These are phyloP conservation scores for Pichia rugopelliculosa DNA, from an alignment of 805 yeast species.

Conservation along the genomic window DNA sequence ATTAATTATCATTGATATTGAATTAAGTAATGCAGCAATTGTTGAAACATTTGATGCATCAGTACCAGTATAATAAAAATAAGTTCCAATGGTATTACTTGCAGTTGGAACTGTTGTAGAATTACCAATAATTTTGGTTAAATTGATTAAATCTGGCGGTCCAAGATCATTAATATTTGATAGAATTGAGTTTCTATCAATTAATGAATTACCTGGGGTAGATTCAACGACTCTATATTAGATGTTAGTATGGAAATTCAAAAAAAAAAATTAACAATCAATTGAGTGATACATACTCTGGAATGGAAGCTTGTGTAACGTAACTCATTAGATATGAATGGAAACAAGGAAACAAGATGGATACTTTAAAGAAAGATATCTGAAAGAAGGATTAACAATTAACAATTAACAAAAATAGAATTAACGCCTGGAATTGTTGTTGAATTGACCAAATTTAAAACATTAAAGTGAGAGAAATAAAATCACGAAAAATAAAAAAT, in stretches of 20 bases:
- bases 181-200: constrained; percentile 56
- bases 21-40: constrained; percentile 67
- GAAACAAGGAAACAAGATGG: not conserved
- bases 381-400: too few species aligned
- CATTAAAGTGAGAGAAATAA: too few species aligned
- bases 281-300: constrained; percentile 37
- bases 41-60: constrained; percentile 73
- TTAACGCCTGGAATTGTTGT: too few species aligned
- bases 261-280: too few species aligned
- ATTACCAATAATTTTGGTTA: constrained; percentile 31
- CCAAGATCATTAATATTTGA: constrained; percentile 60
- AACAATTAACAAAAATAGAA: too few species aligned
- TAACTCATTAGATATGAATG: constrained; percentile 10
- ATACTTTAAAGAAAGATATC: too few species aligned
- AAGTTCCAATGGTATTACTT: constrained; percentile 50
- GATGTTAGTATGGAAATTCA: not conserved
- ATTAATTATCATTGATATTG: constrained; percentile 54
- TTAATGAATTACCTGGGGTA: constrained; percentile 43
- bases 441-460: too few species aligned
- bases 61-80: constrained; percentile 64
- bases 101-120: constrained; percentile 14
- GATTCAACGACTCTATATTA: constrained; percentile 39
- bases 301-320: constrained; percentile 54
- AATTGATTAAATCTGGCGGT: constrained; percentile 57
- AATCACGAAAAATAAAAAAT: too few species aligned